These are phyloP conservation scores for Puya raimondii DNA, from an alignment of 176 grass and related monocot genomes.

Conservation along the genomic window DNA sequence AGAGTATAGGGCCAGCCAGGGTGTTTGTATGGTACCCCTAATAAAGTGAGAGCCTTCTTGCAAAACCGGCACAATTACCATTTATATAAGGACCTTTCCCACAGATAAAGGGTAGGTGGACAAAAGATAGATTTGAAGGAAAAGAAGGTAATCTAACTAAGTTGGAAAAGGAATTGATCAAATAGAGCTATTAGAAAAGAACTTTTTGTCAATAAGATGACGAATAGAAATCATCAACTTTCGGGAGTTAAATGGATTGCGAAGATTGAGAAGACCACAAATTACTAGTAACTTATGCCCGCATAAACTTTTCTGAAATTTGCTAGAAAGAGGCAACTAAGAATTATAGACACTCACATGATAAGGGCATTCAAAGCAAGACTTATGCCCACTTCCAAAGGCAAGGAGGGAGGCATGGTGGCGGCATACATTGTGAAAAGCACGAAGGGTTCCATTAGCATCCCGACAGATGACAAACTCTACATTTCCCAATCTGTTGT, in stretches of 20 bases:
- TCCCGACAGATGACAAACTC: conserved; percentile 70
- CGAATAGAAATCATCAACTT: not conserved
- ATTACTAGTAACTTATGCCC: not conserved
- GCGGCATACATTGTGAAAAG: conserved; percentile 90
- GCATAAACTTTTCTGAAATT: not conserved
- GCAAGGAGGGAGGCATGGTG: conserved; percentile 87
- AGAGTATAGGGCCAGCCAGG: no score
- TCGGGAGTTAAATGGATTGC: not conserved
- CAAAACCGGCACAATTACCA: no score
- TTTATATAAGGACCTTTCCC: not conserved
- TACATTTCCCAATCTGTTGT: conserved; percentile 69
- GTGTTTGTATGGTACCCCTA: no score
- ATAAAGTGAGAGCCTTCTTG: no score
- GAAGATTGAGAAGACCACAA: not conserved
- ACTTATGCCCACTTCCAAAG: conserved; percentile 69
- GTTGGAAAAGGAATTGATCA: not conserved
- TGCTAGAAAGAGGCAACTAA: not conserved
- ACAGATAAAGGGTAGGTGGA: not conserved
- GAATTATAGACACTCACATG: conserved; percentile 61
- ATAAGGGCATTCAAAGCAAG: conserved; percentile 90
- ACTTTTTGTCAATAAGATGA: not conserved
- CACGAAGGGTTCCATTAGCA: conserved; percentile 47
- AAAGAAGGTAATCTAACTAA: not conserved
- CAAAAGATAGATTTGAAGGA: not conserved
- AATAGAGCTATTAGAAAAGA: not conserved